Base-by-base conservation (phyloP, 2,329 filamentous ascomycete species). In the Pleoardoris graminearum region DNA sequence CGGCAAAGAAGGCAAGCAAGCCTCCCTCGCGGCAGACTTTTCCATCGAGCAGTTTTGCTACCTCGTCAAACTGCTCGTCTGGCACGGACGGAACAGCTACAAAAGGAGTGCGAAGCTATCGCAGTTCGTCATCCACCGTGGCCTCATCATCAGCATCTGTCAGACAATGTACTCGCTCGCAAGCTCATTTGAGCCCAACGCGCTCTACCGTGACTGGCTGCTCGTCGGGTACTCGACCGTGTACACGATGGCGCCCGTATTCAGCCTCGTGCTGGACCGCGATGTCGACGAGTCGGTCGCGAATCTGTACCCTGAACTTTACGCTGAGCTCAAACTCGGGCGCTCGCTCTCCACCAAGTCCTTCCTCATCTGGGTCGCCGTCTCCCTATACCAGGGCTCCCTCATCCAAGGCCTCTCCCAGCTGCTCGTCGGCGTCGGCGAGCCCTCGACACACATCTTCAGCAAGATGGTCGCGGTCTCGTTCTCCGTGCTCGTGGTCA, bases 161-260 rank as follows among this genome's bases (percentile, higher is more conserved):
- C 94, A 99, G 77, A 97, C 94, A 0, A 91, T 99, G 82, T 99
- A 93, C 79, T 95, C 90, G 71, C 95, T 97, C 56, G 92, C 93
- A 5, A 88, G 90, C 53, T 85, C 88, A 55, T 97, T 97, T 69
- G 91, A 97, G 71, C 95, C 94, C 0, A 91, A 96, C 64, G 94
- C 93, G 25, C 79, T 99, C 7, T 99, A 97, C 80, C 60, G 88
- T 77, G 91, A 97, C 71, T 99, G 93, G 92, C 83, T 99, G 12
- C 84, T 99, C 59, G 94, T 99, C 11, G 94, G 94, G 42, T 99
- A 99, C 69, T 91, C 92, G 0, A 99, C 94, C 0, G 82, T 97
- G 4, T 99, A 99, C 77, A 99, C 94, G 14, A 96, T 95, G 72
- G 82, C 85, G 14, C 94, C 94, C 0, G 94, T 99, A 29, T 88